phyloP scores from a whole-genome alignment of 2,329 filamentous ascomycete genomes.

The Pseudocercospora cruenta region DNA sequence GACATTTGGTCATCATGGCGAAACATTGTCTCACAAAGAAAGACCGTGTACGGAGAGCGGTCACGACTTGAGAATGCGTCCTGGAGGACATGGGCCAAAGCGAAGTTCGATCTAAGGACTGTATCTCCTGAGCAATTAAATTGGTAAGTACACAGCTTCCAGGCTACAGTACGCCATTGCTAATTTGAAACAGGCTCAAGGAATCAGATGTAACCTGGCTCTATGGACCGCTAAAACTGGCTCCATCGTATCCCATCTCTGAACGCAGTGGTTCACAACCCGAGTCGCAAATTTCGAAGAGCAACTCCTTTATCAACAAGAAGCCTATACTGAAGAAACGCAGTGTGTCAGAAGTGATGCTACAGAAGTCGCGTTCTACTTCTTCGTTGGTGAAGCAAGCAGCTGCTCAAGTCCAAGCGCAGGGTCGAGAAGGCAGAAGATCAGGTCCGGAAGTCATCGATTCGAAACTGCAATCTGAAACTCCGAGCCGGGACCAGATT shows the following conservation, averaged over 20 bases:
- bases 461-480: constrained; percentile 63
- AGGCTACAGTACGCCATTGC: constrained; percentile 16
- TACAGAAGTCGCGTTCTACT: constrained; percentile 83
- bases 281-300: constrained; percentile 61
- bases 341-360: constrained; percentile 93
- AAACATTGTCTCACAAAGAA: constrained; percentile 80
- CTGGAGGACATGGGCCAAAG: constrained; percentile 95
- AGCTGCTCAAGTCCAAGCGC: constrained; percentile 81
- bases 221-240: constrained; percentile 86
- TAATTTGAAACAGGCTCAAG: constrained; percentile 72
- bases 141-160: constrained; percentile 65
- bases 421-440: constrained; percentile 57
- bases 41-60: constrained; percentile 73
- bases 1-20: constrained; percentile 98
- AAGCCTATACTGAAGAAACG: constrained; percentile 96
- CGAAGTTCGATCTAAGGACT: constrained; percentile 83
- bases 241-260: constrained; percentile 57
- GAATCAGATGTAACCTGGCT: constrained; percentile 98
- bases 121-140: constrained; percentile 90
- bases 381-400: constrained; percentile 90
- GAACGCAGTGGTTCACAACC: constrained; percentile 52
- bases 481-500: constrained; percentile 64
- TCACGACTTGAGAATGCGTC: constrained; percentile 90
- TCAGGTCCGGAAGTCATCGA: constrained; percentile 69
- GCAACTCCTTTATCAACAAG: constrained; percentile 72